Evolutionary conservation across 805 yeast genomes (phyloP).

Genomic region (Blastobotrys peoriensis): DNA sequence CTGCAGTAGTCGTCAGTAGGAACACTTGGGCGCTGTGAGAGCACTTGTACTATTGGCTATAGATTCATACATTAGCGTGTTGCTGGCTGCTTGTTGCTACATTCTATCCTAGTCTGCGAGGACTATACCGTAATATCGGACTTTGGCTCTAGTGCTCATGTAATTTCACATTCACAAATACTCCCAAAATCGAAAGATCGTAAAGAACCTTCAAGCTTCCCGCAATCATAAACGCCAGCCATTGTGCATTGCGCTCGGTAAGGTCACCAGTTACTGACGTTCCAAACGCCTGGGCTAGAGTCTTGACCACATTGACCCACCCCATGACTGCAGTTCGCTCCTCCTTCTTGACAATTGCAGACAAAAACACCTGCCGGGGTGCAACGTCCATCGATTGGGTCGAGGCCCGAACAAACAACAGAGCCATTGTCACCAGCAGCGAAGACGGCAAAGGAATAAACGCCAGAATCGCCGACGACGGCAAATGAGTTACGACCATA

Average conservation of each 20-base stretch:
- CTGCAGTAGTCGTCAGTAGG: too few species aligned
- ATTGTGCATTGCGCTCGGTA: conserved; percentile 38
- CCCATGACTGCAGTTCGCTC: conserved; percentile 81
- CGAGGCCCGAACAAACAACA: conserved; percentile 51
- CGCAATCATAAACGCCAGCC: conserved; percentile 31
- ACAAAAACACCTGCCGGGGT: conserved; percentile 74
- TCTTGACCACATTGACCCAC: conserved; percentile 75
- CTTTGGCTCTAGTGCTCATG: not conserved
- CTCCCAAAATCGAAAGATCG: conserved; percentile 28
- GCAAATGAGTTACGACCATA: conserved; percentile 66
- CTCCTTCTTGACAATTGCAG: conserved; percentile 54
- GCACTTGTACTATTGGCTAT: too few species aligned
- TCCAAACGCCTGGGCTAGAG: conserved; percentile 73
- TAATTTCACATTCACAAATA: conserved; percentile 12
- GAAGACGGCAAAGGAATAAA: conserved; percentile 44
- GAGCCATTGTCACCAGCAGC: conserved; percentile 39
- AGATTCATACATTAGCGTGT: too few species aligned
- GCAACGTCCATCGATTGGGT: conserved; percentile 82
- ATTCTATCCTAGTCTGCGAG: too few species aligned
- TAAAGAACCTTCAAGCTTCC: conserved; percentile 31
- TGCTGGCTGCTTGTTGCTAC: too few species aligned
- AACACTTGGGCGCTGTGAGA: too few species aligned
- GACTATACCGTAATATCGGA: too few species aligned
- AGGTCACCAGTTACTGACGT: conserved; percentile 70
- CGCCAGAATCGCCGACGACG: conserved; percentile 60